Evolutionary conservation across 176 grass and related monocot species (phyloP).

Genomic region (Cocos nucifera): DNA sequence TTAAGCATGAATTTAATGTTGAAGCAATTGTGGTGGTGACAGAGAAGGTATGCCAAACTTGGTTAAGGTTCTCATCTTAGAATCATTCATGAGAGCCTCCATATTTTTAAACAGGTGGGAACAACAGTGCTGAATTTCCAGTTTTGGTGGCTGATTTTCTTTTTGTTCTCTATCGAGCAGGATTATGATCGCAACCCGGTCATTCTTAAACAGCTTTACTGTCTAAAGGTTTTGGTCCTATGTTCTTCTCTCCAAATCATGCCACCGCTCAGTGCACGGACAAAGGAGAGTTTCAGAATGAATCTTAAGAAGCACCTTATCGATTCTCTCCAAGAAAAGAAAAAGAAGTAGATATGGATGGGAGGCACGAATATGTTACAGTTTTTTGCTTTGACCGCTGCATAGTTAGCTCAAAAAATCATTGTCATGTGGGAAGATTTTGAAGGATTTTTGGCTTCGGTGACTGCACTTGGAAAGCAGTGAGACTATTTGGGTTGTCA

Average conservation of each 20-base stretch:
- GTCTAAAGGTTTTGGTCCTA: slow-evolving; percentile 36
- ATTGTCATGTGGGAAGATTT: too few species aligned
- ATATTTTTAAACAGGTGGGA: too few species aligned
- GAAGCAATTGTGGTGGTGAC: slow-evolving; percentile 41
- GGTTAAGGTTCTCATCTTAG: background rate
- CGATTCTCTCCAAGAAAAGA: background rate
- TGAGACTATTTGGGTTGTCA: too few species aligned
- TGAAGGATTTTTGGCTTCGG: too few species aligned
- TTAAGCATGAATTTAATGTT: slow-evolving; percentile 19
- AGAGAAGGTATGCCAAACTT: slow-evolving; percentile 42
- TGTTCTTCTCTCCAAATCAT: slow-evolving; percentile 58
- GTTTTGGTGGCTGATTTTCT: too few species aligned
- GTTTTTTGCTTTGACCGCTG: too few species aligned
- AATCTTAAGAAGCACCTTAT: slow-evolving; percentile 29
- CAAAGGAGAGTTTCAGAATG: slow-evolving; percentile 29
- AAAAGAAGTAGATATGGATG: too few species aligned
- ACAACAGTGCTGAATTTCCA: too few species aligned
- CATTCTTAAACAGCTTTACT: slow-evolving; percentile 23
- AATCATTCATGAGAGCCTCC: too few species aligned
- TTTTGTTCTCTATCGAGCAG: slow-evolving; percentile 16
- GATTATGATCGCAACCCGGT: slow-evolving; percentile 67
- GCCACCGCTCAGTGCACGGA: slow-evolving; percentile 11
- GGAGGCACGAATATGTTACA: too few species aligned
- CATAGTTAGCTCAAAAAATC: too few species aligned
- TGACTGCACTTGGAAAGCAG: too few species aligned